phyloP scores from a whole-genome alignment of 2,329 filamentous ascomycete genomes.

The Monilinia aucupariae region DNA sequence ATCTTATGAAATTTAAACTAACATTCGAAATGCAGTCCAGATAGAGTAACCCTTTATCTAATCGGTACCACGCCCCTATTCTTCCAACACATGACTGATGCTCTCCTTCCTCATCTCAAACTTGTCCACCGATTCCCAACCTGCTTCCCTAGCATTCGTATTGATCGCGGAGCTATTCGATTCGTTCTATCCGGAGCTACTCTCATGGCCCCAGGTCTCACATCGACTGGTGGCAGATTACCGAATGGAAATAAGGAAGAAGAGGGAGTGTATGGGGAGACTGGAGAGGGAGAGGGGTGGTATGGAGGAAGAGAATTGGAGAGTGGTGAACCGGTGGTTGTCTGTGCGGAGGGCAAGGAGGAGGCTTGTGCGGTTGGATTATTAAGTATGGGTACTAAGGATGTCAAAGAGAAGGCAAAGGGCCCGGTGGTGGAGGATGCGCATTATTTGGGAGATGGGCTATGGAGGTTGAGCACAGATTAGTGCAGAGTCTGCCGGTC shows the following conservation, averaged over 20 bases:
- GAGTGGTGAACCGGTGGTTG: slow-evolving; percentile 77
- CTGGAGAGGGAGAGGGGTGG: slow-evolving; percentile 37
- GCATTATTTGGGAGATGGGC: slow-evolving; percentile 88
- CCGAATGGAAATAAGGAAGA: slow-evolving; percentile 46
- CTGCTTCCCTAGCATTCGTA: slow-evolving; percentile 77
- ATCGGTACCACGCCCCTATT: slow-evolving; percentile 75
- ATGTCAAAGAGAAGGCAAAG: slow-evolving; percentile 92
- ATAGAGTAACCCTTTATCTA: slow-evolving; percentile 83
- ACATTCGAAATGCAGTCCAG: slow-evolving; percentile 50
- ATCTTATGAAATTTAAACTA: slow-evolving; percentile 6
- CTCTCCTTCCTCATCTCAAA: slow-evolving; percentile 78
- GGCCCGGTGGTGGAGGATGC: slow-evolving; percentile 89
- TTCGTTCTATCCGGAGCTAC: slow-evolving; percentile 92
- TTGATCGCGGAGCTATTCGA: slow-evolving; percentile 92
- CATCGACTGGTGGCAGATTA: slow-evolving; percentile 72
- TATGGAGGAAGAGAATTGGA: slow-evolving; percentile 62
- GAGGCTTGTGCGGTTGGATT: slow-evolving; percentile 84
- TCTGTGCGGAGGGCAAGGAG: slow-evolving; percentile 89
- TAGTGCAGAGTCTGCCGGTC: background rate
- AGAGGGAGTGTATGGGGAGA: slow-evolving; percentile 33
- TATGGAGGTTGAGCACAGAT: slow-evolving; percentile 58
- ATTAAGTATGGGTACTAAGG: slow-evolving; percentile 77
- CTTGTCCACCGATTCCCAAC: slow-evolving; percentile 87
- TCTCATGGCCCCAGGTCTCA: slow-evolving; percentile 93
- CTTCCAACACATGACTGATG: slow-evolving; percentile 73